Evolutionary conservation across 2,329 filamentous ascomycete genomes (phyloP).

Genomic region (Fusarium penzigii): DNA sequence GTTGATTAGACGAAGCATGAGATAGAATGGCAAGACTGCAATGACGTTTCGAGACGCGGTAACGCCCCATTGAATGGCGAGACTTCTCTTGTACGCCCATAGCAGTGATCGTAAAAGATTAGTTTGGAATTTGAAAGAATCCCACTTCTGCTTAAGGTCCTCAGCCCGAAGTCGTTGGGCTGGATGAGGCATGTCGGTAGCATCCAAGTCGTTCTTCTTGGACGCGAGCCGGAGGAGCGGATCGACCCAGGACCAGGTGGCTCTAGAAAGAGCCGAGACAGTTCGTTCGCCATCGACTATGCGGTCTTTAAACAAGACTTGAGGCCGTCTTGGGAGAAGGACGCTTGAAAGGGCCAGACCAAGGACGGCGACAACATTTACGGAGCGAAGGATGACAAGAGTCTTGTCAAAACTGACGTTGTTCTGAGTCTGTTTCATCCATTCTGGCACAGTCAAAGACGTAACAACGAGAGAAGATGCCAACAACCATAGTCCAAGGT

Average conservation of each 20-base stretch:
- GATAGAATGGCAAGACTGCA: constrained; percentile 71
- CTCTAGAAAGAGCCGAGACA: constrained; percentile 59
- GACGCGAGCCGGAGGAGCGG: constrained; percentile 55
- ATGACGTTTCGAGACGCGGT: constrained; percentile 56
- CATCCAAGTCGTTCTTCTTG: constrained; percentile 60
- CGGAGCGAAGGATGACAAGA: constrained; percentile 45
- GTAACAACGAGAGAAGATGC: constrained; percentile 49
- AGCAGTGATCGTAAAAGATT: constrained; percentile 63
- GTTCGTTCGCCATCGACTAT: constrained; percentile 66
- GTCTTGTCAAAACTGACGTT: constrained; percentile 29
- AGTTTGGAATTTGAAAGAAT: constrained; percentile 43
- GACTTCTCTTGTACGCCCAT: constrained; percentile 54
- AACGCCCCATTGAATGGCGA: constrained; percentile 61
- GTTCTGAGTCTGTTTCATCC: constrained; percentile 36
- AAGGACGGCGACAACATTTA: constrained; percentile 48
- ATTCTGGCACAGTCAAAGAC: constrained; percentile 46
- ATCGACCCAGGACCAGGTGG: constrained; percentile 66
- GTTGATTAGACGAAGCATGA: constrained; percentile 65
- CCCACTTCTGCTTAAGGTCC: constrained; percentile 54
- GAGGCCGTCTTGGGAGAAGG: constrained; percentile 65
- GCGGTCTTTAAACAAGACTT: constrained; percentile 60
- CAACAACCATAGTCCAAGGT: constrained; percentile 53
- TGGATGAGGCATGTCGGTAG: constrained; percentile 63
- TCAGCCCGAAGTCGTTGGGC: constrained; percentile 54
- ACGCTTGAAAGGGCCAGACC: constrained; percentile 50